Evolutionary conservation across 352 stramenopile species (phyloP).

Genomic region (Phytophthora cryptogea): DNA sequence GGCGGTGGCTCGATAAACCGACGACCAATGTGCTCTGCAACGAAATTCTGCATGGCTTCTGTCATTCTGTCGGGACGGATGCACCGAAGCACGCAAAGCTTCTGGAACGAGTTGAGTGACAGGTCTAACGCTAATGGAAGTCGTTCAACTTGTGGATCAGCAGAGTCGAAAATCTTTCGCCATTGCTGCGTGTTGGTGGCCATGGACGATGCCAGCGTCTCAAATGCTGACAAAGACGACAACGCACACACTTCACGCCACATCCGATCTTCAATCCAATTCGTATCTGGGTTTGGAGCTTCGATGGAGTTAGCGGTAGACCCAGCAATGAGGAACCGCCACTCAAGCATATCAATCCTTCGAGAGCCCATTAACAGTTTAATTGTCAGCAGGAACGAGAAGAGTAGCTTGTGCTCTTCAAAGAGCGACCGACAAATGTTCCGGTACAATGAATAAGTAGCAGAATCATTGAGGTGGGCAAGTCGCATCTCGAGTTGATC

Average conservation of each 20-base stretch:
- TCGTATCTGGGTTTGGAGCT: constrained; percentile 73
- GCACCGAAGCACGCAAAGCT: constrained; percentile 78
- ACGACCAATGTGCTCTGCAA: constrained; percentile 82
- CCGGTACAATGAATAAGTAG: constrained; percentile 93
- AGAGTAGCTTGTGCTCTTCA: constrained; percentile 94
- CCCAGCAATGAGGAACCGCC: constrained; percentile 93
- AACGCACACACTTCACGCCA: constrained; percentile 82
- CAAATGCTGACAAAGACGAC: constrained; percentile 70
- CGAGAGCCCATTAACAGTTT: constrained; percentile 77
- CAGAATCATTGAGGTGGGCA: constrained; percentile 90
- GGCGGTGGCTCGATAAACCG: constrained; percentile 92
- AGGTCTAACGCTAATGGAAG: constrained; percentile 64
- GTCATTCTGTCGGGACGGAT: constrained; percentile 87
- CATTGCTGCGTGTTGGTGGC: constrained; percentile 56
- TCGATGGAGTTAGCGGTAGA: constrained; percentile 64
- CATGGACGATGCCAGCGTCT: constrained; percentile 55
- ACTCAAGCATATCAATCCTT: constrained; percentile 90
- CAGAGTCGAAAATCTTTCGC: constrained; percentile 80
- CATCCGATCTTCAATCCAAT: constrained; percentile 74
- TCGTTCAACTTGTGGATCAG: constrained; percentile 75
- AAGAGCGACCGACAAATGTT: constrained; percentile 95
- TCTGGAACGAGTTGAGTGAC: constrained; percentile 83
- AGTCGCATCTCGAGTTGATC: constrained; percentile 87
- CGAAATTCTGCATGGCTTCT: constrained; percentile 90
- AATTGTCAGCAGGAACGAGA: constrained; percentile 93